These are phyloP conservation scores for Crithidia thermophila DNA, from an alignment of 208 protist species.

Conservation along the genomic window DNA sequence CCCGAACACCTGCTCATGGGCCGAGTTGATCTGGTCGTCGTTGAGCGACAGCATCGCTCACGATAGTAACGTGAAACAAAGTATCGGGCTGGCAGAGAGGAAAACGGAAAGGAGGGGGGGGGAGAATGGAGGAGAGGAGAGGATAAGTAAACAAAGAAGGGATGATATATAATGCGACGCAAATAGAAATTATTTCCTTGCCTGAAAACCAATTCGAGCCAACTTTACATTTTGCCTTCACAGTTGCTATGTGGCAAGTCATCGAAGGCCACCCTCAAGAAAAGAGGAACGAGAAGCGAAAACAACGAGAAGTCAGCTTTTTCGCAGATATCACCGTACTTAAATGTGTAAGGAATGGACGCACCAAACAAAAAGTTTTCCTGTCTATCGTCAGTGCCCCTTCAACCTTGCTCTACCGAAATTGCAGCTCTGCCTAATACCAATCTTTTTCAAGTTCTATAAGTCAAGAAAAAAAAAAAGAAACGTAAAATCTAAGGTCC, in stretches of 20 bases:
- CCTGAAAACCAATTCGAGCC: background rate
- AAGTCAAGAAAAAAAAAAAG: too few species aligned
- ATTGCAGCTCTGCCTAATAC: too few species aligned
- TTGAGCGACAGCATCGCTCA: conserved; percentile 3
- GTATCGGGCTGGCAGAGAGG: background rate
- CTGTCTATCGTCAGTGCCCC: too few species aligned
- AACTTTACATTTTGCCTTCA: too few species aligned
- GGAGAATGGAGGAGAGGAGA: background rate
- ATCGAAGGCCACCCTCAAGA: background rate
- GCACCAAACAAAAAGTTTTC: too few species aligned
- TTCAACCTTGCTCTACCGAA: too few species aligned
- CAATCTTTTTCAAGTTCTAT: too few species aligned
- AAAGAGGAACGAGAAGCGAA: conserved; percentile 10
- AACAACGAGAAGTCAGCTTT: background rate
- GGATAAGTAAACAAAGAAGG: background rate
- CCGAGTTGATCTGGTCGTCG: background rate
- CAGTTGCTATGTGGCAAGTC: background rate
- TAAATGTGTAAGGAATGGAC: too few species aligned
- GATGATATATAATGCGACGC: background rate
- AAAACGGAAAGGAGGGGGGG: background rate
- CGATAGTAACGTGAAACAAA: background rate
- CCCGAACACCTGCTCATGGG: conserved; percentile 19
- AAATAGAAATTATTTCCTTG: background rate
- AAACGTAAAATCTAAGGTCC: too few species aligned
- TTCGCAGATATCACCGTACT: too few species aligned